Base-by-base conservation (phyloP, 2,329 filamentous ascomycete genomes). In the Aspergillus luchuensis region DNA sequence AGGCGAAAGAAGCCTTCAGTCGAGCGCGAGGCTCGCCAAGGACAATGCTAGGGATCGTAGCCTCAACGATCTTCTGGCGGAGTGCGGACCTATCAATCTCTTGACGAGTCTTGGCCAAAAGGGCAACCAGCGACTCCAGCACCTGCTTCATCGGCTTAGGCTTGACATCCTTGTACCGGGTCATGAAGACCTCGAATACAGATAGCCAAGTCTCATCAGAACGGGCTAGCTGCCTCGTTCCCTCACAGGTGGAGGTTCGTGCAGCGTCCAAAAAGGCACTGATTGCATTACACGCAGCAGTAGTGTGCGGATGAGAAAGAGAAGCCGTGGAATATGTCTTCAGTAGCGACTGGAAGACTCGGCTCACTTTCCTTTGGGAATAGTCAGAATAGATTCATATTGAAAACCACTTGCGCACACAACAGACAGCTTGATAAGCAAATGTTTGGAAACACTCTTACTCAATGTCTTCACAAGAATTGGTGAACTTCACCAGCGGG, bases 81-180 rank as follows among this genome's bases (percentile, higher is more conserved):
- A 78, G 70, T 1, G 58, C 60, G 7, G 23, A 4, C 33, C 52
- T 61, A 17, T 63, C 60, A 11, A 68, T 33, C 21, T 71, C 69
- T 30, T 69, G 45, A 10, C 69, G 66, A 47, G 69, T 67, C 28
- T 71, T 74, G 11, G 62, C 69, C 50, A 78, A 59, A 10, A 77
- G 72, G 19, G 67, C 73, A 39, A 70, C 69, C 58, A 81, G 59
- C n/a, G 77, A 76, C 55, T 72, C 68, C 52, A 82, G 61, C 2
- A 82, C 71, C 60, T 80, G 78, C 64, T 77, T 78, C 68, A 81
- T 73, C 21, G 79, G 75, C 66, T 80, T 81, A 21, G 76, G 73
- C 54, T 77, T 79, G 7, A 74, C 71, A 63, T 78, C 76, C 60
- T 79, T 76, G 63, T 76, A 81, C 33, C 75, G 74, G 58, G 69